Conservation (phyloP, 2,329 filamentous ascomycete species). For the Thelonectria blattea region DNA sequence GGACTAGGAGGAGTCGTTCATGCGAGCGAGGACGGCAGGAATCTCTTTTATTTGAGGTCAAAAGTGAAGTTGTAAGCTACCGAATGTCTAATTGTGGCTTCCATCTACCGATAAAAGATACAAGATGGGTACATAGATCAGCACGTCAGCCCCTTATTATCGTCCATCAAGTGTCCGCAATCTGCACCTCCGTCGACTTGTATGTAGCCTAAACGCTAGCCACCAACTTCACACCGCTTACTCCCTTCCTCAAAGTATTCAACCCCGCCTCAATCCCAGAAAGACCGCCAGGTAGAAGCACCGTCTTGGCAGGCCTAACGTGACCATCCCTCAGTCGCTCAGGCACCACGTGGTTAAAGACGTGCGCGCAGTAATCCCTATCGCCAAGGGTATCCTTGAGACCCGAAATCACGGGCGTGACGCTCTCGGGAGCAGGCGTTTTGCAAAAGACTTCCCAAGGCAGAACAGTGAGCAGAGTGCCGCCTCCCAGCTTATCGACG, state of each 20-base stretch:
- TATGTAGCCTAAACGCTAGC: background rate
- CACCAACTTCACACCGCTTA: background rate
- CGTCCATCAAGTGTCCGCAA: too few relatives aligned
- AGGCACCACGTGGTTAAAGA: background rate
- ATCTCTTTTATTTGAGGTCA: background rate
- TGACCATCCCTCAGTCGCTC: background rate
- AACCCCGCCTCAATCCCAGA: background rate
- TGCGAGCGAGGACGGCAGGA: background rate
- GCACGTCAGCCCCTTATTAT: too few relatives aligned
- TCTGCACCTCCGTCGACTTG: too few relatives aligned
- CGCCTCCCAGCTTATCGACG: background rate
- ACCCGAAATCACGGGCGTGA: background rate
- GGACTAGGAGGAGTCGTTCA: conserved; percentile 15
- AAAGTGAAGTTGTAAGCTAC: too few relatives aligned
- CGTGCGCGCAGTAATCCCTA: background rate
- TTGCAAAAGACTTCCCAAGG: background rate
- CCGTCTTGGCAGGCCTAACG: background rate
- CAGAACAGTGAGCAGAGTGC: background rate
- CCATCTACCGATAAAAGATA: too few relatives aligned
- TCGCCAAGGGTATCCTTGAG: background rate
- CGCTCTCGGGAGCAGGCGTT: background rate
- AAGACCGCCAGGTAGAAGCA: background rate
- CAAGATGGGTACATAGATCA: too few relatives aligned
- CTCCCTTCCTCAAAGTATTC: background rate
- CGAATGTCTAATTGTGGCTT: too few relatives aligned